These are phyloP conservation scores for Myriosclerotinia curreyana DNA, from an alignment of 2,329 filamentous ascomycete genomes.

Conservation along the genomic window DNA sequence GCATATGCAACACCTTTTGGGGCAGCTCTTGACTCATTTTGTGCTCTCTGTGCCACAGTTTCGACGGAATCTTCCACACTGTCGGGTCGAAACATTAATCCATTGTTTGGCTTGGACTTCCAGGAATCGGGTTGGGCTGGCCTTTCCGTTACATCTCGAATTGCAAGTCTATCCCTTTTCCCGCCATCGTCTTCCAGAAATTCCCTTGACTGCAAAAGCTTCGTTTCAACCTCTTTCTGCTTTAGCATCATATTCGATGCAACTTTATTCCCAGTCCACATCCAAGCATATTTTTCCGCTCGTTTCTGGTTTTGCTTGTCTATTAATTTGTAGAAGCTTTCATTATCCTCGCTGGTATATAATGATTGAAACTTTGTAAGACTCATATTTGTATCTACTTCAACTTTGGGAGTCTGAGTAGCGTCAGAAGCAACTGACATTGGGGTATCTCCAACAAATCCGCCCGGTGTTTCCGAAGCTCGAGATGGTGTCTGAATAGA, in stretches of 20 bases:
- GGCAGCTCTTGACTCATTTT: conserved; percentile 67
- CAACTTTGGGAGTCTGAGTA: conserved; percentile 42
- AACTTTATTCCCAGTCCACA: conserved; percentile 81
- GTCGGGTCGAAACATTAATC: conserved; percentile 80
- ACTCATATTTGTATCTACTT: conserved; percentile 73
- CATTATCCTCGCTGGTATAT: conserved; percentile 97
- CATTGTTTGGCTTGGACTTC: conserved; percentile 72
- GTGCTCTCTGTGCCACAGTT: conserved; percentile 66
- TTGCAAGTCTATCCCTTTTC: conserved; percentile 56
- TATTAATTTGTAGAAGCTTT: conserved; percentile 88
- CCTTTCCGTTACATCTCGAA: conserved; percentile 65
- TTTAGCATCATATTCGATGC: conserved; percentile 73
- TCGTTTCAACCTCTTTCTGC: conserved; percentile 60
- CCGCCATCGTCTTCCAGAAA: conserved; percentile 54
- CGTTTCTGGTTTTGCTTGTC: conserved; percentile 86
- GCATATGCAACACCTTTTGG: conserved; percentile 76
- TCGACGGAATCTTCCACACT: conserved; percentile 56
- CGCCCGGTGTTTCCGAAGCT: conserved; percentile 57
- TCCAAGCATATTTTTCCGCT: conserved; percentile 81
- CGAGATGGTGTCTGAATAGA: conserved; percentile 37
- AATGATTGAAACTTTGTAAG: conserved; percentile 83
- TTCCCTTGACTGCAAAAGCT: conserved; percentile 46
- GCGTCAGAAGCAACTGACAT: conserved; percentile 51
- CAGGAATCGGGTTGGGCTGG: conserved; percentile 76
- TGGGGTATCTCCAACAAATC: conserved; percentile 72